Percentiles rank a stretch among this genome's conserved stretches.
Evolutionary conservation across 176 grass and related monocot species (phyloP).

Genomic region (Oryza longistaminata): DNA sequence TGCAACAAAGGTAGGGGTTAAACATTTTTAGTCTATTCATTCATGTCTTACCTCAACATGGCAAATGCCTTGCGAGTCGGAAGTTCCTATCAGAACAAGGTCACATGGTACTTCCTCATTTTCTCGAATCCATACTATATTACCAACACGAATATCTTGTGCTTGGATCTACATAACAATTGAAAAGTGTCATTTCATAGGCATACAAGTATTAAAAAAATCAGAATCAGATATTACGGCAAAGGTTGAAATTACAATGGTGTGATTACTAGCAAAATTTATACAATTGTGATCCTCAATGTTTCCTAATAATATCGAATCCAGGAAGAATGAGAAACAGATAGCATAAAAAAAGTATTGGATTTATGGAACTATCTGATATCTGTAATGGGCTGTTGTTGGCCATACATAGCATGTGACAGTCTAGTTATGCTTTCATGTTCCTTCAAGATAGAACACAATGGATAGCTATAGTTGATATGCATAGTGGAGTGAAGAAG

Average conservation of each 20-base stretch:
- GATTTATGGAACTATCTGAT: neutral
- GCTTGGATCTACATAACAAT: slow-evolving; percentile 76
- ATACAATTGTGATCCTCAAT: slow-evolving; percentile 3
- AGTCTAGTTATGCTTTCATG: neutral
- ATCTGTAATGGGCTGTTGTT: neutral
- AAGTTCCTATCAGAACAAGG: slow-evolving; percentile 90
- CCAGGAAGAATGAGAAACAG: neutral
- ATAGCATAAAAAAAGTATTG: neutral
- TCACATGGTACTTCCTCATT: slow-evolving; percentile 99
- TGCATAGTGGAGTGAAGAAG: neutral
- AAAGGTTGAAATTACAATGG: neutral
- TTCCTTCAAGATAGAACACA: neutral
- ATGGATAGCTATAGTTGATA: neutral
- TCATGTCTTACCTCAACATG: slow-evolving; percentile 73
- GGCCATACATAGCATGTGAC: neutral
- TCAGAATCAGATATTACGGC: slow-evolving; percentile 7
- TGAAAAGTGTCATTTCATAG: slow-evolving; percentile 15
- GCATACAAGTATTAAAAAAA: slow-evolving; percentile 15
- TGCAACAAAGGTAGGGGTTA: slow-evolving; percentile 10
- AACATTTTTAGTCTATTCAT: neutral
- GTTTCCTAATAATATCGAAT: neutral
- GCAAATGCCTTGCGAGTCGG: slow-evolving; percentile 89
- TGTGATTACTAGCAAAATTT: slow-evolving; percentile 3
- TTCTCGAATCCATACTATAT: slow-evolving; percentile 96
- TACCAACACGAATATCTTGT: slow-evolving; percentile 92